Base-by-base conservation (phyloP, 352 stramenopile genomes). In the Phytopythium vexans region DNA sequence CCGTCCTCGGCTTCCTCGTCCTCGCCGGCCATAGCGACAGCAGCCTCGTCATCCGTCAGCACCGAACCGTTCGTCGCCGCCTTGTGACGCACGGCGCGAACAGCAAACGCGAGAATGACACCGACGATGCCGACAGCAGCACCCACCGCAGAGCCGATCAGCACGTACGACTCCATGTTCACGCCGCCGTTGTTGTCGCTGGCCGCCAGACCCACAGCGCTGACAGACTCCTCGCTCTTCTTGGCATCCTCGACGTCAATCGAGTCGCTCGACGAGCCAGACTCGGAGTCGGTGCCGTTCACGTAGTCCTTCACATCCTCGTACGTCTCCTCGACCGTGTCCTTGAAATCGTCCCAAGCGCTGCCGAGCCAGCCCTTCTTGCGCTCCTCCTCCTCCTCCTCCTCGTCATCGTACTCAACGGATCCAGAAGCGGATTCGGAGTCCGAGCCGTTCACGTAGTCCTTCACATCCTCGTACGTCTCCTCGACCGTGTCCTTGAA, bases 1-100 rank as follows among this genome's bases (percentile, higher is more conserved):
- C 68, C 65, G 9, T 78, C 68, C 11, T 74, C 62, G 36, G 49
- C 54, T n/a, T 59, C 71, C 27, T 52, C 58, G 15, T 70, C 66
- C 37, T 21, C 37, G 35, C 49, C 61, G 4, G 62, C 62, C 62
- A 76, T 76, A 15, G 68, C 70, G 34, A 74, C 66, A 8, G 67
- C 49, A 44, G 60, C 60, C 35, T 72, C 67, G 6, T 80, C 70
- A 2, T 75, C 67, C 39, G 60, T 58, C 12, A 73, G 45, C 39
- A 68, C 58, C 12, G 66, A 77, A 21, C 49, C 48, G 21, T 31
- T 37, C 16, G n/a, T 50, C 32, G 34, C 37, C 6, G 12, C 38
- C 31, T 63, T 52, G n/a, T 52, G 68, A 10, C 68, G 64, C n/a
- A 55, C 41, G 35, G 51, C 53, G 2, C 70, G 72, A 3, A 68